A percentile compares a stretch with the other conserved stretches of the same genome.
Evolutionary conservation across 495 filamentous ascomycete species (phyloP).

Genomic region (Penicillium coprophilum): DNA sequence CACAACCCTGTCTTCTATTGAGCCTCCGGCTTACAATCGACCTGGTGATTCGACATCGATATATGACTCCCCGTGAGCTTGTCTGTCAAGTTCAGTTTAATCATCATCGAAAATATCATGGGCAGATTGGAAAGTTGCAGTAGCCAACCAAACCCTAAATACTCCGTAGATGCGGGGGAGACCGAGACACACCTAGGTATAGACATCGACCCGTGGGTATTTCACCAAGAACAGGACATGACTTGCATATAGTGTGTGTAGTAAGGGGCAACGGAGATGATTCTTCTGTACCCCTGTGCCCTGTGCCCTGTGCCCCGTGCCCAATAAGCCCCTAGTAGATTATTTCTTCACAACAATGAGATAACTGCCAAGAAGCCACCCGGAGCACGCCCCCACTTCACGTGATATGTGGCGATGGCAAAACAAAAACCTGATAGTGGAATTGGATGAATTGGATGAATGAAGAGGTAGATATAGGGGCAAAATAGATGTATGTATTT

Average conservation of each 20-base stretch:
- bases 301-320: not conserved
- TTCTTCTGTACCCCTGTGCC: no score
- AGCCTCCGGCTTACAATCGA: not conserved
- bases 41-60: not conserved
- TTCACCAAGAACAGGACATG: not conserved
- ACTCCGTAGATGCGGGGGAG: not conserved
- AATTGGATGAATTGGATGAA: not conserved
- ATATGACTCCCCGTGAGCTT: not conserved
- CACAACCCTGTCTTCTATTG: not conserved
- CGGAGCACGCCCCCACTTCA: constrained; percentile 14
- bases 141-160: not conserved
- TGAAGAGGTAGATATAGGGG: not conserved
- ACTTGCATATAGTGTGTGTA: not conserved
- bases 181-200: not conserved
- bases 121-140: not conserved
- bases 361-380: constrained; percentile 7
- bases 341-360: not conserved
- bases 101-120: not conserved
- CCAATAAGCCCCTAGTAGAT: not conserved
- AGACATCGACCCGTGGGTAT: not conserved
- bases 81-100: no score
- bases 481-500: not conserved
- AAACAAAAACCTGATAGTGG: constrained; percentile 4
- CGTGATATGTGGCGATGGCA: constrained; percentile 14
- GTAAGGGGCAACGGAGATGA: not conserved